phyloP scores from a whole-genome alignment of 805 yeast species.

The Tetrapisispora phaffii region DNA sequence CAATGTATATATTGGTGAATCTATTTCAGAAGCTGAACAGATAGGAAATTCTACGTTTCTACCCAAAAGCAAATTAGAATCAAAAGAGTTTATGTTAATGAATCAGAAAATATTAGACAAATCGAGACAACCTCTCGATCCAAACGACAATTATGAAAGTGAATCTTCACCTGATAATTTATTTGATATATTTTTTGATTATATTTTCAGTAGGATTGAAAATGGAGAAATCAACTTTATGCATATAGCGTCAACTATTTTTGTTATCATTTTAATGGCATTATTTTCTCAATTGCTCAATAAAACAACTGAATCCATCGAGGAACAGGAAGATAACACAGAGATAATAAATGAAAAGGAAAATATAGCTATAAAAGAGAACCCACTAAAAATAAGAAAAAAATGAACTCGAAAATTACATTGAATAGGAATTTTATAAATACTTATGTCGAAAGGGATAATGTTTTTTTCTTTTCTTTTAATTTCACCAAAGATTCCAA shows the following conservation, averaged over 20 bases:
- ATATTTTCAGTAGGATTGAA: not conserved
- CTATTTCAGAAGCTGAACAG: slow-evolving; percentile 68
- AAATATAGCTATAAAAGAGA: too few relatives aligned
- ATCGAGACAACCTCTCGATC: slow-evolving; percentile 1
- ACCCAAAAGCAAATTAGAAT: not conserved
- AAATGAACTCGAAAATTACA: too few relatives aligned
- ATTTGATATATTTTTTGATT: slow-evolving; percentile 5
- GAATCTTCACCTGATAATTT: not conserved
- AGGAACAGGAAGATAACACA: not conserved
- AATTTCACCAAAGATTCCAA: too few relatives aligned
- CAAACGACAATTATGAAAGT: not conserved
- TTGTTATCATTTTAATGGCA: not conserved
- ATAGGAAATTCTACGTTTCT: slow-evolving; percentile 66
- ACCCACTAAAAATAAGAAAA: too few relatives aligned
- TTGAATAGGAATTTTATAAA: too few relatives aligned
- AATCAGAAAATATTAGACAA: not conserved
- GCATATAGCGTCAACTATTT: not conserved
- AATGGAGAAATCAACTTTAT: not conserved
- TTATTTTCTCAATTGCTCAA: not conserved
- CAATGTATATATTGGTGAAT: slow-evolving; percentile 78
- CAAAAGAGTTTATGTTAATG: not conserved
- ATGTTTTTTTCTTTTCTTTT: too few relatives aligned
- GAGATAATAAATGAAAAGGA: not conserved
- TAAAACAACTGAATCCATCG: not conserved
- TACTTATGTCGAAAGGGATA: too few relatives aligned